Evolutionary conservation across 257 asterid species (phyloP), one percentile per base, ranked within the genome.

Genomic region (Solanum okadae): DNA sequence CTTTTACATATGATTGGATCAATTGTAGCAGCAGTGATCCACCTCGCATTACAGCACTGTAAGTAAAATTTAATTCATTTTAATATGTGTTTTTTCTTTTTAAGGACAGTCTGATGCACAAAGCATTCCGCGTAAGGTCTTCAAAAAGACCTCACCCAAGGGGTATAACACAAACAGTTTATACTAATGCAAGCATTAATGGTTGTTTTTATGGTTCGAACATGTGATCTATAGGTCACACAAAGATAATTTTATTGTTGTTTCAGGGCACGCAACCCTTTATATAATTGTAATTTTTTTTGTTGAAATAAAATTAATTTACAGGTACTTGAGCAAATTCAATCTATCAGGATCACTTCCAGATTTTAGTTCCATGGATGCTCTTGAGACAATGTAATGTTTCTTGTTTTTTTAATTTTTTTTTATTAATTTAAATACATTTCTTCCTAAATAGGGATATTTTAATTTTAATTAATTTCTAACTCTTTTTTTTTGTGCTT

Each of bases 41-140:
- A n/a, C 98, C 98, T 35, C 94, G 95, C n/a, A 91, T 94, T 6
- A 95, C 98, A n/a, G 86, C 96, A 37, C 35, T 94, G 98, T 94
- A 94, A 91, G 38, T 14, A 16, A 46, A 20, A 16, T 70, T 29
- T 40, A 40, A 40, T 59, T 27, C 14, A 56, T 20, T 1, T 20
- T 18, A 20, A 61, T 59, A 35, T 34, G 6, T 5, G 35, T 5
- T 34, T 34, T 34, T 34, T n/a, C n/a, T n/a, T n/a, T n/a, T n/a
- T n/a, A n/a, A 34, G 35, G 0, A 5, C 35, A 34, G 35, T 34
- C 35, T 34, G 6, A 5, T 34, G 35, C 6, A 59, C 68, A 61
- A 22, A 61, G 10, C 0, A 22, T 0, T 61, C 0, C 1, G 13
- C 0, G 27, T 0, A 59, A 0, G 11, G n/a, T 56, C 25, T 7